Conservation (phyloP, 2,329 filamentous ascomycete species). For the Cladosporium oxysporum region DNA sequence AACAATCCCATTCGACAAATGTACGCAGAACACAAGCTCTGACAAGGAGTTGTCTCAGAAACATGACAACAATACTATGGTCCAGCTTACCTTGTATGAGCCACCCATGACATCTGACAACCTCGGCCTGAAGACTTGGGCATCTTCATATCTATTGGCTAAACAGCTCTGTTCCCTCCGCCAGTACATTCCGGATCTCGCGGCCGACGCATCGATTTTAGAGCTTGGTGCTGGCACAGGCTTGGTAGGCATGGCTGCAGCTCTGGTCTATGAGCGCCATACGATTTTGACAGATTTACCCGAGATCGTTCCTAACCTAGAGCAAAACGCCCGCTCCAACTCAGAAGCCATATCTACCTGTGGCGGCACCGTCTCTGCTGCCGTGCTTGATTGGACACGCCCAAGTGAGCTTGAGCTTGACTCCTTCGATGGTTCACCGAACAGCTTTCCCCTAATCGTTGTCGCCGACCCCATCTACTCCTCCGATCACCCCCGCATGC, state of each 20-base stretch:
- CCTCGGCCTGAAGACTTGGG: conserved; percentile 93
- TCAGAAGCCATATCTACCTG: conserved; percentile 53
- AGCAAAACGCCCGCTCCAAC: conserved; percentile 72
- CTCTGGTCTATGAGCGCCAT: conserved; percentile 65
- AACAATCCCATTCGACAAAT: not conserved
- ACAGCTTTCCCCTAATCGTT: conserved; percentile 64
- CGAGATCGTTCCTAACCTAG: conserved; percentile 78
- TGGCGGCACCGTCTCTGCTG: conserved; percentile 62
- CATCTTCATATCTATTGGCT: conserved; percentile 82
- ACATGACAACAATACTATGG: not conserved
- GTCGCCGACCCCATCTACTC: conserved; percentile 88
- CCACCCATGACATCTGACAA: conserved; percentile 86
- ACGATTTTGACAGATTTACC: conserved; percentile 82
- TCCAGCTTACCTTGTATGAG: conserved; percentile 70
- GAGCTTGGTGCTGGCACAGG: conserved; percentile 91
- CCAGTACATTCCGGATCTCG: conserved; percentile 23
- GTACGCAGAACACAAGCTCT: not conserved
- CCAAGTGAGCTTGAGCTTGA: conserved; percentile 43
- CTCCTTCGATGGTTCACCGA: conserved; percentile 16
- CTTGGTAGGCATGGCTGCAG: conserved; percentile 83
- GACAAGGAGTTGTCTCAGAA: not conserved
- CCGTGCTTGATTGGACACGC: conserved; percentile 71
- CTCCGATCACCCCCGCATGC: conserved; percentile 72
- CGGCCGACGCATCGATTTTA: conserved; percentile 48
- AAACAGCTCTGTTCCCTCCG: conserved; percentile 59